phyloP scores from a whole-genome alignment of 2,329 filamentous ascomycete species.

The Rhynchosporium secalis region DNA sequence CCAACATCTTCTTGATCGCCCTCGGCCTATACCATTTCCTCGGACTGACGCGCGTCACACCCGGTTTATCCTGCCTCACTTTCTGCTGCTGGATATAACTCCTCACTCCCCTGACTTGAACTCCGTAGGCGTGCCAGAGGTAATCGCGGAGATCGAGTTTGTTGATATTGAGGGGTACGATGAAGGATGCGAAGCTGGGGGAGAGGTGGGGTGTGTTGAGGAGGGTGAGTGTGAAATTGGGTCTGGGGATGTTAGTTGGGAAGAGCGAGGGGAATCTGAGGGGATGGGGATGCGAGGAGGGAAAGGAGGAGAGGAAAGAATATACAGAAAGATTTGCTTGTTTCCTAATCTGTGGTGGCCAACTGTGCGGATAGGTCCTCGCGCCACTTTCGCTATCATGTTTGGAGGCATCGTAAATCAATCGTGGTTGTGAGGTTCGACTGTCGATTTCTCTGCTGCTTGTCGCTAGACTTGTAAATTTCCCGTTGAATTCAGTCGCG shows the following conservation, averaged over 20 bases:
- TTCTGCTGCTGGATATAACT: slow-evolving; percentile 75
- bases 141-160: slow-evolving; percentile 97
- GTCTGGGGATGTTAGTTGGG: slow-evolving; percentile 53
- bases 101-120: slow-evolving; percentile 71
- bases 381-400: background rate
- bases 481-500: background rate
- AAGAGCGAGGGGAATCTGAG: background rate
- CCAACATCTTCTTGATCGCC: slow-evolving; percentile 88
- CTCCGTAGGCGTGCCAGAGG: slow-evolving; percentile 80
- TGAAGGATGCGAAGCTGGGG: slow-evolving; percentile 83
- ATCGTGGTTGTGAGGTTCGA: background rate
- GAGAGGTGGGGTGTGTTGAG: slow-evolving; percentile 71
- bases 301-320: slow-evolving; percentile 15
- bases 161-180: slow-evolving; percentile 87
- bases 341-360: slow-evolving; percentile 43
- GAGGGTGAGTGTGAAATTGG: slow-evolving; percentile 77
- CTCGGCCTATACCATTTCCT: slow-evolving; percentile 67
- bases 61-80: slow-evolving; percentile 52
- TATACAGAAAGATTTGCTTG: slow-evolving; percentile 59
- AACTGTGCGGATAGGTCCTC: slow-evolving; percentile 12
- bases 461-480: background rate
- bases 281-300: background rate
- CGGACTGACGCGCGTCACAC: slow-evolving; percentile 44
- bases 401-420: slow-evolving; percentile 26
- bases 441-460: background rate